Conservation (phyloP, 805 yeast genomes). For the Cyberlindnera meyerae region DNA sequence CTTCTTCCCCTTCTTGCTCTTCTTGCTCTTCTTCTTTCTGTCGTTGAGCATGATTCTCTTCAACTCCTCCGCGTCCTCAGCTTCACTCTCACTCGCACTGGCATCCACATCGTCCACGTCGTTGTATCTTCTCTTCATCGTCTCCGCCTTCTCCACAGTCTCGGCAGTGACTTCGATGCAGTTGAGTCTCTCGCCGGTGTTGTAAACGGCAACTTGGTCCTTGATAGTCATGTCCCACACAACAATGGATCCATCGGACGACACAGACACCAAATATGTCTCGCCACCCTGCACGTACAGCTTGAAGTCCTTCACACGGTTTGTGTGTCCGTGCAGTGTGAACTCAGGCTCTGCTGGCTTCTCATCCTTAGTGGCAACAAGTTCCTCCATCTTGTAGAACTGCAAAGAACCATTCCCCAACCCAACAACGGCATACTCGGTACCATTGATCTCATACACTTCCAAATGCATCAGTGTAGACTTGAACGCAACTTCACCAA, state of each 20-base stretch:
- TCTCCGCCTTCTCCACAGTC: constrained; percentile 62
- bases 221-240: constrained; percentile 71
- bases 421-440: constrained; percentile 61
- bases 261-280: constrained; percentile 66
- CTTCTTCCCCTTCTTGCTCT: constrained; percentile 38
- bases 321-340: constrained; percentile 72
- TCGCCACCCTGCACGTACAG: constrained; percentile 36
- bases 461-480: constrained; percentile 67
- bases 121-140: constrained; percentile 56
- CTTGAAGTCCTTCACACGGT: constrained; percentile 76
- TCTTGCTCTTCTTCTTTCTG: constrained; percentile 34
- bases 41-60: constrained; percentile 45
- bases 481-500: constrained; percentile 46
- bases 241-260: constrained; percentile 91
- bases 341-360: constrained; percentile 46
- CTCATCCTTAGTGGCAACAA: constrained; percentile 28
- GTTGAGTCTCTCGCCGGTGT: constrained; percentile 85
- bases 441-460: constrained; percentile 38
- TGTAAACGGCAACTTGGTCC: constrained; percentile 87
- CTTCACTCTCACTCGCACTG: constrained; percentile 63
- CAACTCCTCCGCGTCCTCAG: constrained; percentile 65
- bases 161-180: constrained; percentile 79
- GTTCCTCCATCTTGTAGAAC: constrained; percentile 42
- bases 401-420: constrained; percentile 65
- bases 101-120: constrained; percentile 32